phyloP scores from a whole-genome alignment of 768 basidiomycete species.

The Rhodotorula kratochvilovae region DNA sequence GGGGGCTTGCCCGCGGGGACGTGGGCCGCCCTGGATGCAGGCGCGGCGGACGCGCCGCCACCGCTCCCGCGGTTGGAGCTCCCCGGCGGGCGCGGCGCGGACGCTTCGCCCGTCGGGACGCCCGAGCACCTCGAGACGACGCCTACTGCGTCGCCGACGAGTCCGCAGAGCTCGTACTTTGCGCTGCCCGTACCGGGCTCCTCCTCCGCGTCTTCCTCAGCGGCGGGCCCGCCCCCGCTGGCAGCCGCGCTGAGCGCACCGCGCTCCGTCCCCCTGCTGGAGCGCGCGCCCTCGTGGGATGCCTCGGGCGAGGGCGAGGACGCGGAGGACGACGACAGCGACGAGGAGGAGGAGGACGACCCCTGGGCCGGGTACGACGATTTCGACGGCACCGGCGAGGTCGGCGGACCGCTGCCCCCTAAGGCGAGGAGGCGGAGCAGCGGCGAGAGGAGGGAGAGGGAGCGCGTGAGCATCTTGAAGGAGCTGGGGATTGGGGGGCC shows the following conservation, averaged over 20 bases:
- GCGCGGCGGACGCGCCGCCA: background rate
- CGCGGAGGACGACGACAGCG: constrained; percentile 2
- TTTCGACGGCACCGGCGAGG: constrained; percentile 13
- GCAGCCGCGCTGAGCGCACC: too few species aligned
- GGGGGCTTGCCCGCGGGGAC: background rate
- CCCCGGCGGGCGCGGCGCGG: too few species aligned
- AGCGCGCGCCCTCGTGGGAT: too few species aligned
- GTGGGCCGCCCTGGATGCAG: background rate
- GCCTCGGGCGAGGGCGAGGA: constrained; percentile 11
- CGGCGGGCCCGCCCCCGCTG: background rate
- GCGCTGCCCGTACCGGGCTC: background rate
- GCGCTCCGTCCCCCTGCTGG: too few species aligned
- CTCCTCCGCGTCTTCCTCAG: background rate
- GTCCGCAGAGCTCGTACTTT: background rate
- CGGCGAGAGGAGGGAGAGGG: background rate
- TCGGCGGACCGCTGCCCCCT: background rate
- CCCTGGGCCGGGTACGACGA: constrained; percentile 2
- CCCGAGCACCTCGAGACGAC: constrained; percentile 22
- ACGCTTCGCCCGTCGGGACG: constrained; percentile 3
- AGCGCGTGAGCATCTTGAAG: constrained; percentile 1
- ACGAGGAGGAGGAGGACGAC: constrained; percentile 18
- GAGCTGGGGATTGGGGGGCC: constrained; percentile 2
- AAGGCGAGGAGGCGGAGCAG: background rate
- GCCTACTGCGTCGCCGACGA: background rate
- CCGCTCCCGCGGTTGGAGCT: too few species aligned